Base-by-base conservation (phyloP, 2,329 filamentous ascomycete genomes). In the Pestalotiopsis sp. region DNA sequence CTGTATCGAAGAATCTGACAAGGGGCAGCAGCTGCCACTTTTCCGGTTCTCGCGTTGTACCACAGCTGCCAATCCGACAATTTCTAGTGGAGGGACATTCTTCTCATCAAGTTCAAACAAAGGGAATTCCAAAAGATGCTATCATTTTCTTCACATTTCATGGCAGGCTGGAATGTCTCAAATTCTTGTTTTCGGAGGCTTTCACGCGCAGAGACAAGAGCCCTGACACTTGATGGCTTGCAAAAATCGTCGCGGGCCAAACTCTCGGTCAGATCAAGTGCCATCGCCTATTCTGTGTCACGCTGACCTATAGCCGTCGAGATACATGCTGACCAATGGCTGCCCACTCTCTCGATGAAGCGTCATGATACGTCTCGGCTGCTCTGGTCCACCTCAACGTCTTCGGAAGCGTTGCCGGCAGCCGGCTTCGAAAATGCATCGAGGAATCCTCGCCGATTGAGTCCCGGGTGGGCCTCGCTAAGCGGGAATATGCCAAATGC, bases 401-500 rank as follows among this genome's bases (percentile, higher is more conserved):
- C 45, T 52, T 23, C 45, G 45, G 45, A 52, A 52, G 45, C 45
- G 45, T 52, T 52, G 20, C n/a, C 52, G 41, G 63, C 23, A 66
- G 23, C 63, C 63, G 63, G 13, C 14, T 27, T 36, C 63, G 23
- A 36, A 45, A 39, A 20, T 14, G 25, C 14, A 38, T 38, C 25
- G 14, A 17, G 20, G 9, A 36, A 39, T 13, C 13, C n/a, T 58
- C 13, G 25, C 63, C 63, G 63, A 67, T 59, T 36, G 61, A 58
- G 36, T 25, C 39, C 39, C 12, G 38, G 39, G 65, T 67, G 65
- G 65, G 39, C 52, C 65, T 67, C 56, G 56, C 52, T 36, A 59
- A 67, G n/a, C 65, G 65, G 56, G 52, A 67, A 67, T 67, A 67
- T 60, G 52, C 52, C 39, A 56, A 38, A 60, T n/a, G n/a, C 52